Evolutionary conservation across 176 grass and related monocot genomes (phyloP).

Genomic region (Aegilops bicornis): DNA sequence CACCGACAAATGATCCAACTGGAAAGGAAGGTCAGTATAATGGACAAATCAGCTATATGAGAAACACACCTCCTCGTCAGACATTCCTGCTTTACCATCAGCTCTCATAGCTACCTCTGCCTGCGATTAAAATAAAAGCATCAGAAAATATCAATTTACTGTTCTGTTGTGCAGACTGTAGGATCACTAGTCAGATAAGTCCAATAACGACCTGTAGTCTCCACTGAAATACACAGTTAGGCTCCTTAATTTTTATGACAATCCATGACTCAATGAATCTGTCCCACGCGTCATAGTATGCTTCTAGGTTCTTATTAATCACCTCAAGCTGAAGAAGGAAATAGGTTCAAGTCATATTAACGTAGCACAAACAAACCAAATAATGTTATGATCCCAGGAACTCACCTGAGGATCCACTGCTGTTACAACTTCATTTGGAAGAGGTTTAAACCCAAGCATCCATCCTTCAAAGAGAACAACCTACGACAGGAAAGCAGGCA

Average conservation of each 20-base stretch:
- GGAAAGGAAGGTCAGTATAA: neutral
- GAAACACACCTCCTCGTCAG: slow-evolving; percentile 72
- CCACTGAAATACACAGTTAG: slow-evolving; percentile 87
- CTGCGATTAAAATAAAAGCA: slow-evolving; percentile 48
- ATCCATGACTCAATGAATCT: slow-evolving; percentile 94
- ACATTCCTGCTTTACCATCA: slow-evolving; percentile 97
- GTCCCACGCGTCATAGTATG: slow-evolving; percentile 94
- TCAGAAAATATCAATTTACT: slow-evolving; percentile 23
- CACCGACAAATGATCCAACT: neutral
- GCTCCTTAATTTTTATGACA: slow-evolving; percentile 95
- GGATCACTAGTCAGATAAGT: slow-evolving; percentile 16
- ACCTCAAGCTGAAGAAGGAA: slow-evolving; percentile 71
- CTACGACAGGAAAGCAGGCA: slow-evolving; percentile 48
- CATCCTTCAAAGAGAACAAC: slow-evolving; percentile 98
- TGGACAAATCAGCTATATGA: neutral
- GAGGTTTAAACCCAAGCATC: slow-evolving; percentile 99
- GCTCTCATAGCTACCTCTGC: slow-evolving; percentile 95
- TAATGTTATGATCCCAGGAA: slow-evolving; percentile 21
- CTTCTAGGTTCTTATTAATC: slow-evolving; percentile 84
- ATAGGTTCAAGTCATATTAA: slow-evolving; percentile 9
- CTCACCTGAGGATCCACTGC: slow-evolving; percentile 75
- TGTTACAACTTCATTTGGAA: slow-evolving; percentile 86
- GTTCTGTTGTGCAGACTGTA: neutral
- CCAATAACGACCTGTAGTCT: slow-evolving; percentile 69
- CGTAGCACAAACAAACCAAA: slow-evolving; percentile 14